Percentiles rank a stretch among this genome's conserved stretches.
Conservation (phyloP, 2,329 filamentous ascomycete genomes). For the Penicillium sp. region DNA sequence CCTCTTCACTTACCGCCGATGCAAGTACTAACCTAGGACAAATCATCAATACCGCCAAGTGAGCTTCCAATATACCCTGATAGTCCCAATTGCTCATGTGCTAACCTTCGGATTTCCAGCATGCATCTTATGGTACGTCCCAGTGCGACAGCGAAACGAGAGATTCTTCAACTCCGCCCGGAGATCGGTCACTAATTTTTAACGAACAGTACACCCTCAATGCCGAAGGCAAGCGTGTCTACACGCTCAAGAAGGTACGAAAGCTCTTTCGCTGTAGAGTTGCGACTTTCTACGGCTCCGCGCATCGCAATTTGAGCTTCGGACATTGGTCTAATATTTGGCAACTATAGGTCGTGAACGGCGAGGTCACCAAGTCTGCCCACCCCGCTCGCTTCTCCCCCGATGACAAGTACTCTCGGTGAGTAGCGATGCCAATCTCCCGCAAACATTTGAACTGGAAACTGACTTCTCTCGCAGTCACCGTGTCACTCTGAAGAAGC, state of each 20-base stretch:
- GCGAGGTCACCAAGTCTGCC: slow-evolving; percentile 89
- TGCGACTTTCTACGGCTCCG: slow-evolving; percentile 27
- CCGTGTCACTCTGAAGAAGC: slow-evolving; percentile 89
- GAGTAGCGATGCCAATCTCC: slow-evolving; percentile 17
- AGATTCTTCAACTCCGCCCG: slow-evolving; percentile 10
- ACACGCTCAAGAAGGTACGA: slow-evolving; percentile 80
- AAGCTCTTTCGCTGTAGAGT: background rate
- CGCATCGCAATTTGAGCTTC: background rate
- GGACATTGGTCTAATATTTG: slow-evolving; percentile 10
- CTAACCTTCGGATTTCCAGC: slow-evolving; percentile 20
- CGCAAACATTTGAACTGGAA: background rate
- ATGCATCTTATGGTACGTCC: slow-evolving; percentile 44
- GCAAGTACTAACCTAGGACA: slow-evolving; percentile 15
- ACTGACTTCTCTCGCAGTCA: slow-evolving; percentile 54
- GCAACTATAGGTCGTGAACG: slow-evolving; percentile 50
- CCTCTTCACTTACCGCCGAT: slow-evolving; percentile 23
- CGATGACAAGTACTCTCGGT: slow-evolving; percentile 94
- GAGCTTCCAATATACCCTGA: slow-evolving; percentile 14
- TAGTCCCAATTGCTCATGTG: background rate
- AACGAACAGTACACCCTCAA: slow-evolving; percentile 70
- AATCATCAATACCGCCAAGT: slow-evolving; percentile 28
- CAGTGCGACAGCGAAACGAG: slow-evolving; percentile 2
- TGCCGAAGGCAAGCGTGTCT: slow-evolving; percentile 76
- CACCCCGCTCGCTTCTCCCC: slow-evolving; percentile 96
- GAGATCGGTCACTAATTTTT: slow-evolving; percentile 12